A percentile compares a stretch with the other conserved stretches of the same genome.
phyloP scores from a whole-genome alignment of 2,329 filamentous ascomycete species.

The Cladosporium velox region DNA sequence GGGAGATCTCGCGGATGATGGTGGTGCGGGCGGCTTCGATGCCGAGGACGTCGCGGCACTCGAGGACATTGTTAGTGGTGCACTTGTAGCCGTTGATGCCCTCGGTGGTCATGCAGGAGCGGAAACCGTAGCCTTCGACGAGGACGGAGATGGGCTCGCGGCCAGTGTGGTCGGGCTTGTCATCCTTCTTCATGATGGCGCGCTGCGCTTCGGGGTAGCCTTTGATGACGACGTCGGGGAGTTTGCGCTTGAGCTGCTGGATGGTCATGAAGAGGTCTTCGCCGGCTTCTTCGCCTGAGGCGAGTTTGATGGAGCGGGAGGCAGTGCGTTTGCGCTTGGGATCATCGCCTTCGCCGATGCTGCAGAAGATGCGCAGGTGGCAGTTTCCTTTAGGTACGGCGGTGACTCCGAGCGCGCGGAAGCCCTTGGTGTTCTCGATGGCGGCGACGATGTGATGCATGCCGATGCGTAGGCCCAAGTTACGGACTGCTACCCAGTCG shows the following conservation, averaged over 20 bases:
- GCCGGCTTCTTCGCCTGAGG: constrained; percentile 48
- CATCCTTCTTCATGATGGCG: constrained; percentile 83
- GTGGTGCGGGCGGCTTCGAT: constrained; percentile 91
- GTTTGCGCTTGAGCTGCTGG: constrained; percentile 77
- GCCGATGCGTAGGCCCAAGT: constrained; percentile 78
- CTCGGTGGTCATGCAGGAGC: constrained; percentile 87
- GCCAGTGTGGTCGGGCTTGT: constrained; percentile 66
- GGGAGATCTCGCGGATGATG: constrained; percentile 83
- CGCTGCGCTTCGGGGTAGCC: constrained; percentile 84
- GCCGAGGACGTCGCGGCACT: constrained; percentile 81
- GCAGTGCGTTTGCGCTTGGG: constrained; percentile 25
- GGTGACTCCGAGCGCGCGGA: constrained; percentile 59
- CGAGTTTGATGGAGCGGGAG: constrained; percentile 39
- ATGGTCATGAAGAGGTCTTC: constrained; percentile 74
- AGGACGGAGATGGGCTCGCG: constrained; percentile 57
- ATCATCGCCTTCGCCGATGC: constrained; percentile 50
- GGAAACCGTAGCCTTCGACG: constrained; percentile 92
- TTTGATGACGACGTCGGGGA: constrained; percentile 83
- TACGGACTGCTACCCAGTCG: constrained; percentile 74
- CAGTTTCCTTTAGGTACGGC: constrained; percentile 31
- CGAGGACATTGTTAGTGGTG: constrained; percentile 85
- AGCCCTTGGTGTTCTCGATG: constrained; percentile 78
- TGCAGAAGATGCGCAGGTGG: constrained; percentile 70
- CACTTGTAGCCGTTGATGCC: constrained; percentile 79
- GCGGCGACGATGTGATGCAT: constrained; percentile 72